Percentiles rank a stretch among this genome's conserved stretches.
Evolutionary conservation across 2,329 filamentous ascomycete species (phyloP).

Genomic region (Endoconidiophora laricicola): DNA sequence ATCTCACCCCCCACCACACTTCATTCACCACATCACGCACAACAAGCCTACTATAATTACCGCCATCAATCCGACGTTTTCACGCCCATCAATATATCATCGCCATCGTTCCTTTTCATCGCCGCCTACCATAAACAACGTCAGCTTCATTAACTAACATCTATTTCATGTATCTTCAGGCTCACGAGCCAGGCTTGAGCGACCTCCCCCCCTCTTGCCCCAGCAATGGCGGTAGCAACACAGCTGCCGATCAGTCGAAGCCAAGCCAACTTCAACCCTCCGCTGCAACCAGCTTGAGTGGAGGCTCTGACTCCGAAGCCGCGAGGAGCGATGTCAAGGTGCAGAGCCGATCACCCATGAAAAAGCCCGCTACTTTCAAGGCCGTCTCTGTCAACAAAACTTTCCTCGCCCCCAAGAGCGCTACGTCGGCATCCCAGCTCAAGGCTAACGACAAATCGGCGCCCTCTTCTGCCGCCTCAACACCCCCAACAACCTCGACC

Average conservation of each 20-base stretch:
- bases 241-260: conserved; percentile 16
- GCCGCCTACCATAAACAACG: not conserved
- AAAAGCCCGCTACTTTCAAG: conserved; percentile 68
- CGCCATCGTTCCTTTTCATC: not conserved
- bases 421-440: conserved; percentile 26
- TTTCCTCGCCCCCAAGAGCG: conserved; percentile 57
- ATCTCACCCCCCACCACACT: too few relatives aligned
- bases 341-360: conserved; percentile 45
- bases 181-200: conserved; percentile 1
- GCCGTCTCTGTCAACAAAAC: conserved; percentile 73
- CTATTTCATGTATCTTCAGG: not conserved
- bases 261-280: not conserved
- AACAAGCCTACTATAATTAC: too few relatives aligned
- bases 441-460: conserved; percentile 36
- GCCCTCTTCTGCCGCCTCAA: conserved; percentile 24
- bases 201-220: not conserved
- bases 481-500: conserved; percentile 25
- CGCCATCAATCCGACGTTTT: too few relatives aligned
- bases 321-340: conserved; percentile 40
- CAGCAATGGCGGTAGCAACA: not conserved
- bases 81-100: too few relatives aligned
- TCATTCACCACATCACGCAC: too few relatives aligned
- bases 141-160: not conserved
- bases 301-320: conserved; percentile 61
- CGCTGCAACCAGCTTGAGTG: conserved; percentile 51